Percentiles rank a stretch among this genome's conserved stretches.
phyloP scores from a whole-genome alignment of 805 yeast species.

The Wickerhamiella dianesei region DNA sequence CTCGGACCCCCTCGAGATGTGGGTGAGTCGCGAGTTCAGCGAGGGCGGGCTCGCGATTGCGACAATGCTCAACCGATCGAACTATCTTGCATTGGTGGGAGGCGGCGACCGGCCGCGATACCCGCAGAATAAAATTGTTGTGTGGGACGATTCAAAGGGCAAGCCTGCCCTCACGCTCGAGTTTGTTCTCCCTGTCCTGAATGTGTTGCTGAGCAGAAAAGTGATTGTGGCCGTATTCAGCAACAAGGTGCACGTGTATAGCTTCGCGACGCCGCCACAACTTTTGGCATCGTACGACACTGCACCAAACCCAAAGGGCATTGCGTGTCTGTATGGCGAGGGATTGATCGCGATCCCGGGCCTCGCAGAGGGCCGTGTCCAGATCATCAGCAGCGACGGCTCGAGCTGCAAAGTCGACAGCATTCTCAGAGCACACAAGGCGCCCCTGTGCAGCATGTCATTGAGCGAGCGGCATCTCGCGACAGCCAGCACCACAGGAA shows the following conservation, averaged over 20 bases:
- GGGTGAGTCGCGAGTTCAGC: conserved; percentile 43
- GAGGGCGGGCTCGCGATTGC: conserved; percentile 60
- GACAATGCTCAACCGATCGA: conserved; percentile 78
- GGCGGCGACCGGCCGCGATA: conserved; percentile 74
- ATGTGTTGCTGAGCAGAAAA: conserved; percentile 61
- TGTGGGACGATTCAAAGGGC: conserved; percentile 85
- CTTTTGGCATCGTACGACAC: conserved; percentile 54
- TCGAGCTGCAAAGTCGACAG: conserved; percentile 47
- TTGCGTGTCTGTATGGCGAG: conserved; percentile 42
- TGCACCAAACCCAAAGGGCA: conserved; percentile 44
- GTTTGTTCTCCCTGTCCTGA: conserved; percentile 60
- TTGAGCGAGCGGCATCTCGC: conserved; percentile 59
- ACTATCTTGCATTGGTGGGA: conserved; percentile 79
- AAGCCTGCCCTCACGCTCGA: conserved; percentile 60
- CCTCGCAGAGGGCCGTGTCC: conserved; percentile 60
- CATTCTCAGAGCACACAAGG: conserved; percentile 65
- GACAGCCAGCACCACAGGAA: conserved; percentile 71
- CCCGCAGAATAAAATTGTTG: conserved; percentile 64
- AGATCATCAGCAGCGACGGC: conserved; percentile 53
- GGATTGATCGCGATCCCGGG: conserved; percentile 63
- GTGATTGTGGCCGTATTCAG: conserved; percentile 60
- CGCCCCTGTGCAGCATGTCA: conserved; percentile 48
- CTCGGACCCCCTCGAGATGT: conserved; percentile 70
- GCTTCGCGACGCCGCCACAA: conserved; percentile 69
- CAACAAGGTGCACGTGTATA: conserved; percentile 58